Base-by-base conservation (phyloP, 1,284 basidiomycete species). In the Ustilago trichophora region DNA sequence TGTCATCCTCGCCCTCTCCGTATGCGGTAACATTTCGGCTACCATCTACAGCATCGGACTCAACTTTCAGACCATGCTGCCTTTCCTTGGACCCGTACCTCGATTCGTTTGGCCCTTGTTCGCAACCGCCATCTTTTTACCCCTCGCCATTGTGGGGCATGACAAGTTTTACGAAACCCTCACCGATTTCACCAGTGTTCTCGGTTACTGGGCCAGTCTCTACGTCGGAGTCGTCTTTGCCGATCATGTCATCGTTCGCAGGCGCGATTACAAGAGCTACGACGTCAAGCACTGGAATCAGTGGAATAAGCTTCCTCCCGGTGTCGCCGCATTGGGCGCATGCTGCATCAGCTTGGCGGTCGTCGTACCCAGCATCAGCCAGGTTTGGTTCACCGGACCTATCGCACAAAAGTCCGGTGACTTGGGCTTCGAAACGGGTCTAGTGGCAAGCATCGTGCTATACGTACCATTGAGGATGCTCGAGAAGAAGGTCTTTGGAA, bases 41-140 rank as follows among this genome's bases (percentile, higher is more conserved):
- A 91, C 89, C 11, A 85, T 92, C 58, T 80, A 80, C 62, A 74
- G 69, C 27, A 68, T 80, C 26, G 76, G 77, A 0, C 32, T 80
- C 4, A 64, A 63, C 34, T 54, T 73, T 27, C 75, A 75, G 36
- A 76, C 73, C 22, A 80, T 84, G 50, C 87, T 96, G 7, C 93
- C 94, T 0, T 85, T 93, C 76, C 94, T 92, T 77, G 84, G 54
- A 0, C 64, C 68, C 21, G 87, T 96, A 12, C 93, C 94, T 0
- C 85, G 94, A 76, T 95, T 93, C 80, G 84, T 92, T 38, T 91
- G 95, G 80, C 91, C 93, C 0, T 77, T 95, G 16, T 79, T 93
- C 35, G 88, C 89, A 1, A 90, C 88, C 0, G 91, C 88, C 1
- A 88, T 96, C 40, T 87, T 87, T 78, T 77, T 88, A 24, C 83